Percentiles rank a stretch among this genome's conserved stretches.
phyloP scores from a whole-genome alignment of 495 filamentous ascomycete genomes.

The Aspergillus avenaceus region DNA sequence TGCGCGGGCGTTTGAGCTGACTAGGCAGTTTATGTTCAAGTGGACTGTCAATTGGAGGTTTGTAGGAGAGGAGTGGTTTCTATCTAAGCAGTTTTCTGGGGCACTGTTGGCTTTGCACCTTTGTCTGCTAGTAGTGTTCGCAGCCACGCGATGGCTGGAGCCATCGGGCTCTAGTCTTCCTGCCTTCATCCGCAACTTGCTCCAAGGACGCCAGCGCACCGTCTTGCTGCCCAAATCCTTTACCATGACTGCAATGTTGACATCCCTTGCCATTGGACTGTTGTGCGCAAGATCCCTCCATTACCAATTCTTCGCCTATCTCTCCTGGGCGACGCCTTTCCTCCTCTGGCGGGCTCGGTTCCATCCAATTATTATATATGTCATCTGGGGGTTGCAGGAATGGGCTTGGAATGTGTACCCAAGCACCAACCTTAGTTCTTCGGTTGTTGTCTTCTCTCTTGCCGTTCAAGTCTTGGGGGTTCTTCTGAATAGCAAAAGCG shows the following conservation, averaged over 20 bases:
- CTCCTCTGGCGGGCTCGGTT: slow-evolving; percentile 79
- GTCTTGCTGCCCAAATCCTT: slow-evolving; percentile 65
- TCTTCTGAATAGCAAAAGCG: slow-evolving; percentile 20
- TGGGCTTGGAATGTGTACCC: slow-evolving; percentile 97
- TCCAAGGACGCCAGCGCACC: slow-evolving; percentile 52
- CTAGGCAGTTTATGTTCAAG: slow-evolving; percentile 85
- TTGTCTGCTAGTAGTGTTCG: slow-evolving; percentile 60
- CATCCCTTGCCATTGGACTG: slow-evolving; percentile 77
- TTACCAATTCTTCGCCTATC: slow-evolving; percentile 95
- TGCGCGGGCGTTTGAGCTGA: slow-evolving; percentile 80
- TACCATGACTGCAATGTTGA: slow-evolving; percentile 73
- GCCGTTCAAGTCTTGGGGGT: slow-evolving; percentile 55
- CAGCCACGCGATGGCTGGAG: slow-evolving; percentile 50
- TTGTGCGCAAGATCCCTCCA: slow-evolving; percentile 89
- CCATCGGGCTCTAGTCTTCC: slow-evolving; percentile 44
- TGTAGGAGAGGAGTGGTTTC: slow-evolving; percentile 73
- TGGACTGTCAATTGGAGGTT: slow-evolving; percentile 99
- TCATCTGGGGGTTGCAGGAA: slow-evolving; percentile 80
- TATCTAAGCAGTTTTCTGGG: slow-evolving; percentile 69
- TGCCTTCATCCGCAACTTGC: slow-evolving; percentile 46
- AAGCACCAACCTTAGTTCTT: slow-evolving; percentile 78
- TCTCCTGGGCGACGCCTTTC: slow-evolving; percentile 88
- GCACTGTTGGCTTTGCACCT: slow-evolving; percentile 65
- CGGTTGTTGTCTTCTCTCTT: slow-evolving; percentile 68
- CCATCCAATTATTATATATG: slow-evolving; percentile 67